Percentiles rank a stretch among this genome's conserved stretches.
phyloP scores from a whole-genome alignment of 140 eudicot genomes.

The Cichorium intybus region DNA sequence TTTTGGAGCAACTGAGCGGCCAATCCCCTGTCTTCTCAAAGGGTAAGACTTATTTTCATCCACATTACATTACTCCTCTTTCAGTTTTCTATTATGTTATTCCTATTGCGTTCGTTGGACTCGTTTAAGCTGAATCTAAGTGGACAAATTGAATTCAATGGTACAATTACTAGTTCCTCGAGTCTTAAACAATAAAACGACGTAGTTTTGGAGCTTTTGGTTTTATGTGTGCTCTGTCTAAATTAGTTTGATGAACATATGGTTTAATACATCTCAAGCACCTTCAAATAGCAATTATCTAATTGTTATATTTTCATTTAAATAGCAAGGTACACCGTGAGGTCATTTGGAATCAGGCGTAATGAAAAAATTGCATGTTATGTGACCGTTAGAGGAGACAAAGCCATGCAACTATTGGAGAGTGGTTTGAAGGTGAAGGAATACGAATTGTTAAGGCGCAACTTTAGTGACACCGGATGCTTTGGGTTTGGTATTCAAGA shows the following conservation, averaged over 20 bases:
- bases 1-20: constrained; percentile 35
- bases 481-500: constrained; percentile 39
- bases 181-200: background rate
- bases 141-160: too few relatives aligned
- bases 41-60: constrained; percentile 5
- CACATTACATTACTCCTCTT: background rate
- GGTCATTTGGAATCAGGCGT: constrained; percentile 43
- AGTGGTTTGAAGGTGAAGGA: constrained; percentile 43
- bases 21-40: constrained; percentile 36
- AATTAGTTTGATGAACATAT: background rate
- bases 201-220: background rate
- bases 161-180: too few relatives aligned
- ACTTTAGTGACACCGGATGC: constrained; percentile 38
- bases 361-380: constrained; percentile 32
- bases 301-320: background rate
- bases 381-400: constrained; percentile 32
- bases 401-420: constrained; percentile 34
- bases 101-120: background rate
- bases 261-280: background rate
- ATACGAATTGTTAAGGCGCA: constrained; percentile 36
- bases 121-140: background rate
- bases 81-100: background rate
- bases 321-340: constrained; percentile 61
- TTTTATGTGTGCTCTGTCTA: too few relatives aligned
- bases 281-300: too few relatives aligned